phyloP scores from a whole-genome alignment of 2,329 filamentous ascomycete species.

The Aureobasidium namibiae region DNA sequence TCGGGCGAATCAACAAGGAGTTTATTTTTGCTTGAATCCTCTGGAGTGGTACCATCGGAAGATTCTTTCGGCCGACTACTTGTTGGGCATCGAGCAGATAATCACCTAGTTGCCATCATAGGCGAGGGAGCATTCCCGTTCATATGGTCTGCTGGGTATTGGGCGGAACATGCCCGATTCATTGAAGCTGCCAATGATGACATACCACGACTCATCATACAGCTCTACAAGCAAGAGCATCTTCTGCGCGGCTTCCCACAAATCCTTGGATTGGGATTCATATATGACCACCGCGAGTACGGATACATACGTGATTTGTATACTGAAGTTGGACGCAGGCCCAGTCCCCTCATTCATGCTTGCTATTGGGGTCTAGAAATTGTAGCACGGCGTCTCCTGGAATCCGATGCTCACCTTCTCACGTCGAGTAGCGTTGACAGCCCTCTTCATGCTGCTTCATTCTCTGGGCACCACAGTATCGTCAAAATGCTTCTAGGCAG shows the following conservation, averaged over 20 bases:
- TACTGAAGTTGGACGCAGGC: not conserved
- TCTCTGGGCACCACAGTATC: not conserved
- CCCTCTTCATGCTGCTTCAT: not conserved
- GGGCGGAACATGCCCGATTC: not conserved
- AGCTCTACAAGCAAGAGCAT: not conserved
- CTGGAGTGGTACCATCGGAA: too few relatives aligned
- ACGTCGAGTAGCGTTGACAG: not conserved
- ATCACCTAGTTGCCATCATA: too few relatives aligned
- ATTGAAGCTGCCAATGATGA: not conserved
- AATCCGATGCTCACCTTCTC: not conserved
- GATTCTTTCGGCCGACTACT: too few relatives aligned
- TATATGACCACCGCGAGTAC: too few relatives aligned
- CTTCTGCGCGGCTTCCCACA: not conserved
- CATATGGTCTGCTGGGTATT: not conserved
- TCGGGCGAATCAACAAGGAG: not conserved
- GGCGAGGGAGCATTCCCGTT: not conserved
- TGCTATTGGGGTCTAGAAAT: not conserved
- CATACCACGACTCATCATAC: not conserved
- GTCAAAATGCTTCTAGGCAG: not conserved
- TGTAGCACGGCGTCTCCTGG: not conserved
- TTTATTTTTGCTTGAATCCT: too few relatives aligned
- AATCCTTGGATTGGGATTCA: not conserved
- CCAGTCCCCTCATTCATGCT: not conserved
- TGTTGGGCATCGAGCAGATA: too few relatives aligned
- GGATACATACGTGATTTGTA: too few relatives aligned